Conservation (phyloP, 305 asterid genomes). For the Fraxinus xanthoxyloides region DNA sequence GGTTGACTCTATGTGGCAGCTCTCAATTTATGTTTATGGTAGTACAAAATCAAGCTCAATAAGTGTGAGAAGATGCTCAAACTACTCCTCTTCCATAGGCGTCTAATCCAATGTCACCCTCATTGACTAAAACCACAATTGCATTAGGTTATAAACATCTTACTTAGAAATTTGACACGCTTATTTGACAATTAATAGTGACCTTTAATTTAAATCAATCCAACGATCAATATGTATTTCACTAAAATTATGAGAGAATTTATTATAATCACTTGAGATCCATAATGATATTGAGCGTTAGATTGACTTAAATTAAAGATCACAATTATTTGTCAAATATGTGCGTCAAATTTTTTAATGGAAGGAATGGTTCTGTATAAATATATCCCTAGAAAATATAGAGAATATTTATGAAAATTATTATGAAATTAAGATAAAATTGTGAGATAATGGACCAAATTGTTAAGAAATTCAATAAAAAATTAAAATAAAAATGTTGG, state of each 20-base stretch:
- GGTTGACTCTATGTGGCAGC: background rate
- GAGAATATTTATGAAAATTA: background rate
- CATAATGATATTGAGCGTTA: too few relatives aligned
- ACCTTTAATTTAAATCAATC: too few relatives aligned
- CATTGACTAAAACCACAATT: background rate
- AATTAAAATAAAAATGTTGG: background rate
- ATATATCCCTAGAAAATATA: background rate
- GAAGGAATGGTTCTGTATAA: too few relatives aligned
- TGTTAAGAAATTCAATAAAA: background rate
- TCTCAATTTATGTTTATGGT: too few relatives aligned
- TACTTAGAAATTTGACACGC: too few relatives aligned
- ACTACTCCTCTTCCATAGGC: background rate
- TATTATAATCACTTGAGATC: too few relatives aligned
- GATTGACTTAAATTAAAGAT: too few relatives aligned
- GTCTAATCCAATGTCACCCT: background rate
- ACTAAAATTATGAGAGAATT: too few relatives aligned
- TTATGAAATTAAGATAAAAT: background rate
- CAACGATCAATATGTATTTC: too few relatives aligned
- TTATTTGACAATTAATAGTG: too few relatives aligned
- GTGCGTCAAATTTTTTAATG: too few relatives aligned
- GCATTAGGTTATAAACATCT: background rate
- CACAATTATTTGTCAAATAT: too few relatives aligned
- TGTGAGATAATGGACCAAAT: background rate
- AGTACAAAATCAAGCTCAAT: background rate
- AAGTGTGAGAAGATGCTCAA: background rate